Base-by-base conservation (phyloP, 345 rosid species). In the Dipteronia dyeriana region DNA sequence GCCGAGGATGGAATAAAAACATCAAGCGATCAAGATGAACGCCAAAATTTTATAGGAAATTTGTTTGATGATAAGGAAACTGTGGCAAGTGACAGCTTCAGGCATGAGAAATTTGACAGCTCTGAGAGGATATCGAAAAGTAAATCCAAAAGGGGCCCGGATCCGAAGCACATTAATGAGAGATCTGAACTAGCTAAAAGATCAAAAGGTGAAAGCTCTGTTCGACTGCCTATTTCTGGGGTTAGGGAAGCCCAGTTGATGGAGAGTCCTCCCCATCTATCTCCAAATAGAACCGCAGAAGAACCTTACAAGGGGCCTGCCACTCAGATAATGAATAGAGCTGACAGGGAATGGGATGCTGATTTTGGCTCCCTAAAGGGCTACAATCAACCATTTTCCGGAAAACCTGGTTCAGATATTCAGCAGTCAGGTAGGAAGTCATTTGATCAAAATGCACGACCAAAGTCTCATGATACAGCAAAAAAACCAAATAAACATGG, bases 1-100 rank as follows among this genome's bases (percentile, higher is more conserved):
- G 77, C 66, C 43, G 71, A 53, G 60, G 85, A 74, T 82, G 91
- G 82, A 74, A 76, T 79, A 51, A 84, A 75, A 73, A 77, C 60
- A 34, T 56, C 80, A 41, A 79, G 83, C 62, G 87, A 80, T 81
- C 85, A 74, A 26, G 86, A 89, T 82, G 82, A 84, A 45, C 88
- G 88, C 73, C 85, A 90, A 86, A 84, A 81, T 82, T 83, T 91
- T 81, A 91, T 91, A 68, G 98, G 97, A 75, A 91, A 87, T 78
- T 75, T 92, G 85, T 92, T 96, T 86, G 97, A 92, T 83, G 97
- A 91, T 71, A 84, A 85, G 61, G 92, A 87, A 69, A 85, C 85
- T 71, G 61, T 75, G 8, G 79, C 45, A 34, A 82, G 71, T 79
- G 93, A 78, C 75, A 82, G 77, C 82, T 75, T 80, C 41, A 86